Conservation (phyloP, 179 eudicot species). For the Gypsophila paniculata region DNA sequence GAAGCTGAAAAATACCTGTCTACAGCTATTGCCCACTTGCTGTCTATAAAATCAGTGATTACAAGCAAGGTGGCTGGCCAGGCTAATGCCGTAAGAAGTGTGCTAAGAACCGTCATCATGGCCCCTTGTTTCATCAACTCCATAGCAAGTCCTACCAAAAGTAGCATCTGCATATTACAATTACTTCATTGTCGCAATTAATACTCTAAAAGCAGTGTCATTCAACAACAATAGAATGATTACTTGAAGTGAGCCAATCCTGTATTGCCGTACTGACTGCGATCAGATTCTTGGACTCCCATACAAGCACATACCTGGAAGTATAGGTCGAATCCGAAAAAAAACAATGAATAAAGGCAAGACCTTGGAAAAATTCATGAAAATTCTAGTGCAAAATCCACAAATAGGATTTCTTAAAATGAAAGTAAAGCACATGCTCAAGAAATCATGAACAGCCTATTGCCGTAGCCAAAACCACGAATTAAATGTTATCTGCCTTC, state of each 20-base stretch:
- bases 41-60: slow-evolving; percentile 80
- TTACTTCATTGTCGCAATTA: background rate
- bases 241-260: slow-evolving; percentile 97
- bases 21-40: slow-evolving; percentile 92
- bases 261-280: slow-evolving; percentile 97
- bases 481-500: background rate
- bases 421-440: background rate
- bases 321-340: slow-evolving; percentile 5
- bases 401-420: background rate
- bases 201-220: background rate
- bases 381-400: background rate
- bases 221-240: slow-evolving; percentile 11
- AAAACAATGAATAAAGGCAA: slow-evolving; percentile 12
- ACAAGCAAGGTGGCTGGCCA: slow-evolving; percentile 90
- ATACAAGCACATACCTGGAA: slow-evolving; percentile 80
- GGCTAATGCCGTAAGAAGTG: slow-evolving; percentile 77
- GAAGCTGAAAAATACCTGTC: slow-evolving; percentile 55
- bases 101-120: slow-evolving; percentile 86
- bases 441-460: background rate
- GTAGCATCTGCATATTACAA: slow-evolving; percentile 25
- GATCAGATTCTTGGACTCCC: slow-evolving; percentile 94
- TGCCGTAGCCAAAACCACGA: background rate
- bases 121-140: slow-evolving; percentile 91
- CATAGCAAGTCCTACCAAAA: slow-evolving; percentile 60
- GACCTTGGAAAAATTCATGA: background rate